phyloP scores from a whole-genome alignment of 179 eudicot genomes.

The Silene noctiflora region DNA sequence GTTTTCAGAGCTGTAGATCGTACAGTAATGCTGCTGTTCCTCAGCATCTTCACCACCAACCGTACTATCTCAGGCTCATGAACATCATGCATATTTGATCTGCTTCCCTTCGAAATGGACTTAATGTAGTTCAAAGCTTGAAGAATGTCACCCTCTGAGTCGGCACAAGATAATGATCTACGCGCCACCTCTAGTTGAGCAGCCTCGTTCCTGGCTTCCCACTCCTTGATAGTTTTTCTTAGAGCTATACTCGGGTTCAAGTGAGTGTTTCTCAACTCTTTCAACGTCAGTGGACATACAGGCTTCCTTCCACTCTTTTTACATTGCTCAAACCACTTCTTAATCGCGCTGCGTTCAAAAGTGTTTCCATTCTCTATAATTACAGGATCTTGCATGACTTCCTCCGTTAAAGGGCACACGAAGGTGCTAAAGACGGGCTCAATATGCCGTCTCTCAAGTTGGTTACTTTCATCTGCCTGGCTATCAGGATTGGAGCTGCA shows the following conservation, averaged over 20 bases:
- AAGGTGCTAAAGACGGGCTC: slow-evolving; percentile 85
- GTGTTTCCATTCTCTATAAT: slow-evolving; percentile 72
- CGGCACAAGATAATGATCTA: slow-evolving; percentile 46
- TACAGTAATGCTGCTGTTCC: slow-evolving; percentile 62
- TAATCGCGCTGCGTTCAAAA: slow-evolving; percentile 91
- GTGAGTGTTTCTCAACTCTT: slow-evolving; percentile 56
- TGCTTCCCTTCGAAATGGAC: slow-evolving; percentile 52
- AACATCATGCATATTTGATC: slow-evolving; percentile 56
- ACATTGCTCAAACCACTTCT: slow-evolving; percentile 86
- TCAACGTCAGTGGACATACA: slow-evolving; percentile 62
- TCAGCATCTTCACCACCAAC: slow-evolving; percentile 62
- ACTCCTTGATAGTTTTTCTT: slow-evolving; percentile 76
- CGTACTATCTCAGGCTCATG: slow-evolving; percentile 64
- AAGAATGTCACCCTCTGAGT: slow-evolving; percentile 58
- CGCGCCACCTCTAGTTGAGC: slow-evolving; percentile 83
- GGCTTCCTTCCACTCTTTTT: slow-evolving; percentile 60
- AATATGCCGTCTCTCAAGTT: slow-evolving; percentile 54
- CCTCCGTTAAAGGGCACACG: slow-evolving; percentile 80
- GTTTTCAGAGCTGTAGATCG: slow-evolving; percentile 75
- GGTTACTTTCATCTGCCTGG: slow-evolving; percentile 72
- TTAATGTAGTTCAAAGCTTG: slow-evolving; percentile 65
- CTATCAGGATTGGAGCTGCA: slow-evolving; percentile 56
- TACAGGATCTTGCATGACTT: slow-evolving; percentile 87
- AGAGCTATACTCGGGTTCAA: slow-evolving; percentile 84
- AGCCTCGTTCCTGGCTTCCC: slow-evolving; percentile 95